A percentile compares a stretch with the other conserved stretches of the same genome.
phyloP scores from a whole-genome alignment of 805 yeast species.

The Vanderwaltozyma tropicalis region DNA sequence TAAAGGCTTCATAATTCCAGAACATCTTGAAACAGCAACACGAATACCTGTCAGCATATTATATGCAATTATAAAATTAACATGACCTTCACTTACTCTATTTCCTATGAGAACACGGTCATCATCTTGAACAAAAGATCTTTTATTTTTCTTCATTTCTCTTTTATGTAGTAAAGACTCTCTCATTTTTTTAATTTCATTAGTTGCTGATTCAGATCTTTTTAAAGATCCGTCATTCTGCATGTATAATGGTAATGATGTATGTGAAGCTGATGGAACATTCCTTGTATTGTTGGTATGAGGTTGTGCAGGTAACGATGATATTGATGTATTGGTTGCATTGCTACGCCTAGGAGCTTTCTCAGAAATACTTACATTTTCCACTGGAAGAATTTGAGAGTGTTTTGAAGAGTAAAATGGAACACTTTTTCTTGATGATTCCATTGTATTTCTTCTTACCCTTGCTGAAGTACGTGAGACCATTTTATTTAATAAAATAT shows the following conservation, averaged over 20 bases:
- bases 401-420: conserved; percentile 30
- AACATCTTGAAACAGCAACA: conserved; percentile 86
- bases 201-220: conserved; percentile 30
- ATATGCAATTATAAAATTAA: conserved; percentile 86
- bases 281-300: not conserved
- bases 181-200: conserved; percentile 43
- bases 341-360: not conserved
- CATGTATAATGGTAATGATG: not conserved
- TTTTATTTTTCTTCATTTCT: conserved; percentile 33
- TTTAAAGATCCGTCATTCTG: conserved; percentile 15
- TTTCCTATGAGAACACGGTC: conserved; percentile 58
- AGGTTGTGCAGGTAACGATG: conserved; percentile 7
- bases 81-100: conserved; percentile 85
- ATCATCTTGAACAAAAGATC: conserved; percentile 39
- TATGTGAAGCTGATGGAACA: conserved; percentile 1
- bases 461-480: conserved; percentile 13
- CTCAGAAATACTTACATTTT: conserved; percentile 4
- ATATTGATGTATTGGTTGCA: conserved; percentile 6
- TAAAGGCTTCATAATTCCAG: conserved; percentile 71
- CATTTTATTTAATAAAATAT: conserved; percentile 27
- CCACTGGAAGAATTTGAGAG: conserved; percentile 27
- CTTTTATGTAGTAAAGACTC: conserved; percentile 37
- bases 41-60: conserved; percentile 96
- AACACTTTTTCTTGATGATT: conserved; percentile 17
- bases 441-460: conserved; percentile 9